phyloP scores from a whole-genome alignment of 2,329 filamentous ascomycete genomes.

The Alternaria sp. region DNA sequence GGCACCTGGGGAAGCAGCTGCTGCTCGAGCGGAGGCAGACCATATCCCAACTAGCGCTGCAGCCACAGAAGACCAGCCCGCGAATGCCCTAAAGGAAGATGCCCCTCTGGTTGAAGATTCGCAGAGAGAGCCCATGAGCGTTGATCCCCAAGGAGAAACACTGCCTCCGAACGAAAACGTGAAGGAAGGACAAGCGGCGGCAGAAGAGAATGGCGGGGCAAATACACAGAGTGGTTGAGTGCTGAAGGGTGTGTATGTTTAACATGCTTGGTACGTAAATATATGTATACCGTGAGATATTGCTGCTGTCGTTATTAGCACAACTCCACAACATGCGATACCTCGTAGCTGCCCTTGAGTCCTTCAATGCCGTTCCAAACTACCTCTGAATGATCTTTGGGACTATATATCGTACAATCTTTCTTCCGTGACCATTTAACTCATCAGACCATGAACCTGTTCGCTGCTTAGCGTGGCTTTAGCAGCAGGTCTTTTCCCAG shows the following conservation, averaged over 20 bases:
- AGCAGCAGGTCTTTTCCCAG: conserved; percentile 26
- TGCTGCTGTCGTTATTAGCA: no score
- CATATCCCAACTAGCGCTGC: background rate
- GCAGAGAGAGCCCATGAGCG: background rate
- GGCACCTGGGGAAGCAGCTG: background rate
- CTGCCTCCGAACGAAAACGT: background rate
- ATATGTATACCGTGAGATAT: background rate
- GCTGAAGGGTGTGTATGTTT: background rate
- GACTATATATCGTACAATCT: background rate
- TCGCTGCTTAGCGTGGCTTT: conserved; percentile 38
- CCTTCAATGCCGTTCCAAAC: background rate
- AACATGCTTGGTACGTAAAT: background rate
- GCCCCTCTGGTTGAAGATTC: background rate
- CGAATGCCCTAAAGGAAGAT: background rate
- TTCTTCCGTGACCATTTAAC: conserved; percentile 4
- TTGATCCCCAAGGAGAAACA: background rate
- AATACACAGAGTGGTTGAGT: background rate
- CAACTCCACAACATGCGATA: background rate
- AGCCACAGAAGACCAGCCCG: background rate
- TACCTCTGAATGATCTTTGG: no score
- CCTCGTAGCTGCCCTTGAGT: background rate
- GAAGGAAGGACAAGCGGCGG: background rate
- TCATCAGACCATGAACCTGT: conserved; percentile 39
- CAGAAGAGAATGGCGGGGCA: background rate
- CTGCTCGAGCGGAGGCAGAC: background rate